These are phyloP conservation scores for Graphilbum fragrans DNA, from an alignment of 2,329 filamentous ascomycete species.

Conservation along the genomic window DNA sequence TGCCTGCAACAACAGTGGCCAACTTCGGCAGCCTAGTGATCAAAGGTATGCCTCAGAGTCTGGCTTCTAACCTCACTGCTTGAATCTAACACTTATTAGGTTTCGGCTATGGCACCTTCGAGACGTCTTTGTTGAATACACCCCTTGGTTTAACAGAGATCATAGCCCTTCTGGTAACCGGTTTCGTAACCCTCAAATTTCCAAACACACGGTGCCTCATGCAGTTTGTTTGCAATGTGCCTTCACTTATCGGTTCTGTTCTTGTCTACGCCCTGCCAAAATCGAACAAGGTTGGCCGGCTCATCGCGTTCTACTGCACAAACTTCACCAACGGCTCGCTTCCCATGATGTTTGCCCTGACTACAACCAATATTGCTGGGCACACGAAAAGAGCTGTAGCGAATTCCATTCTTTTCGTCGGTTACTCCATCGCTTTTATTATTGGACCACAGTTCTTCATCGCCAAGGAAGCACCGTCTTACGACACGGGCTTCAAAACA, in stretches of 20 bases:
- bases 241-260: conserved; percentile 24
- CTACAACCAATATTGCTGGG: conserved; percentile 50
- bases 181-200: conserved; percentile 25
- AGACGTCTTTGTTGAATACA: conserved; percentile 48
- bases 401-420: conserved; percentile 38
- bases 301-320: conserved; percentile 39
- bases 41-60: neutral
- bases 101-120: conserved; percentile 45
- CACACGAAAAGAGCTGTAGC: conserved; percentile 52
- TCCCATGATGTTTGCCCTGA: conserved; percentile 48
- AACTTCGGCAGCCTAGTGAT: conserved; percentile 4
- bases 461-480: conserved; percentile 1
- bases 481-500: conserved; percentile 6
- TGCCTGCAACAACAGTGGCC: conserved; percentile 12
- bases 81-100: neutral
- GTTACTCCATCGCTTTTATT: conserved; percentile 4
- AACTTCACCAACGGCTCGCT: conserved; percentile 32
- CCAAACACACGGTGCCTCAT: conserved; percentile 31
- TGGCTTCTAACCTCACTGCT: neutral
- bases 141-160: conserved; percentile 49
- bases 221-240: conserved; percentile 8
- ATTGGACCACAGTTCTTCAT: conserved; percentile 9
- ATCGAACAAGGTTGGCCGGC: conserved; percentile 30
- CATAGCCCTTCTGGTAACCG: conserved; percentile 43
- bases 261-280: conserved; percentile 31